A percentile compares a stretch with the other conserved stretches of the same genome.
Conservation (phyloP, 108 stramenopile genomes). For the Fragilariopsis cylindrus region DNA sequence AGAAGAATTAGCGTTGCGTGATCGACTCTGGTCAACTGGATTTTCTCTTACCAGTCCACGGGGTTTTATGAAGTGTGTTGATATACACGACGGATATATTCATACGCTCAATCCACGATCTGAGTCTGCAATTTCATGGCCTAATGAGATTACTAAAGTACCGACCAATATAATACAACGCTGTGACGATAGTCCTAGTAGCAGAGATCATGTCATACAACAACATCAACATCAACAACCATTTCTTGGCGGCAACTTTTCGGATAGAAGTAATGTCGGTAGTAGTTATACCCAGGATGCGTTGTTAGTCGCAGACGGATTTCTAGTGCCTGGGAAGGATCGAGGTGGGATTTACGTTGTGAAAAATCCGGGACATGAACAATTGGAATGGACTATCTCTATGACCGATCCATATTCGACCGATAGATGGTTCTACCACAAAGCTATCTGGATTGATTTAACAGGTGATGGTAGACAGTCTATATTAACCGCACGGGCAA, state of each 20-base stretch:
- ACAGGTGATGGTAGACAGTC: conserved; percentile 89
- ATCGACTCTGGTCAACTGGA: conserved; percentile 82
- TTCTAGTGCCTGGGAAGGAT: conserved; percentile 92
- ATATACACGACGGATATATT: conserved; percentile 59
- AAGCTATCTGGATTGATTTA: conserved; percentile 88
- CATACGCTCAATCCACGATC: conserved; percentile 58
- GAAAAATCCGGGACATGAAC: conserved; percentile 56
- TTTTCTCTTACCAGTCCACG: conserved; percentile 74
- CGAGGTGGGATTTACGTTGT: conserved; percentile 93
- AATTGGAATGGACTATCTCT: conserved; percentile 65
- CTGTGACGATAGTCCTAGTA: neutral
- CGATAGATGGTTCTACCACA: conserved; percentile 92
- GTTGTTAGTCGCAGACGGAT: conserved; percentile 89
- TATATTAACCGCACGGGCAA: conserved; percentile 89
- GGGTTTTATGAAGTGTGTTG: conserved; percentile 64
- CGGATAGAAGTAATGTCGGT: neutral
- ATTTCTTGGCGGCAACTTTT: neutral
- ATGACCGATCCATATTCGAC: conserved; percentile 40
- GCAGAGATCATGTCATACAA: neutral
- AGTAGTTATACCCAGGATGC: conserved; percentile 54
- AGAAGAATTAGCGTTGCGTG: conserved; percentile 15
- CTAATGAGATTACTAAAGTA: conserved; percentile 86
- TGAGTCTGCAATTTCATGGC: conserved; percentile 77
- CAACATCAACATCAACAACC: conserved; percentile 14
- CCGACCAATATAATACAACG: conserved; percentile 39